Percentiles rank a stretch among this genome's conserved stretches.
Evolutionary conservation across 1,139 yeast genomes (phyloP).

Genomic region (Blastobotrys proliferans): DNA sequence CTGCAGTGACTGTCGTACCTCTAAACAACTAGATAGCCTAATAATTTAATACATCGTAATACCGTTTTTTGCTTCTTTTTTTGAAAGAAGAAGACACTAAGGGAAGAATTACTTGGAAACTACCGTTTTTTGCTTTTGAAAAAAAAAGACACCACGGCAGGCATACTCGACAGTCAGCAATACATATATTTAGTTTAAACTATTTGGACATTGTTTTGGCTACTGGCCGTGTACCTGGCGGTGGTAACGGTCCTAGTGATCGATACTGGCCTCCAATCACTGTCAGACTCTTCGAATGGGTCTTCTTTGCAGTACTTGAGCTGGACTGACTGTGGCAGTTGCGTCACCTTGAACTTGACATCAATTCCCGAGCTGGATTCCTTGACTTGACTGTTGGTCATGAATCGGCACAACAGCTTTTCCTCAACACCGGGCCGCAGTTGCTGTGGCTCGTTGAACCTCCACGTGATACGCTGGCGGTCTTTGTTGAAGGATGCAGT

Average conservation of each 20-base stretch:
- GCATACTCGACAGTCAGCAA: conserved; percentile 1
- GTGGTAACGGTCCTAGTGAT: conserved; percentile 14
- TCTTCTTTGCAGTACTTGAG: conserved; percentile 8
- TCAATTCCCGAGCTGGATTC: conserved; percentile 33
- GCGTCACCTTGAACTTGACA: conserved; percentile 24
- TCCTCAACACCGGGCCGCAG: conserved; percentile 68
- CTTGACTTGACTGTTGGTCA: conserved; percentile 30
- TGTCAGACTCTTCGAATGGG: conserved; percentile 15
- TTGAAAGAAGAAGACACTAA: too few relatives aligned
- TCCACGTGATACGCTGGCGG: conserved; percentile 82
- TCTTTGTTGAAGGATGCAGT: conserved; percentile 86
- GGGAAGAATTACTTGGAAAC: not conserved
- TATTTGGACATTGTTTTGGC: conserved; percentile 25
- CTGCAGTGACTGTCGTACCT: conserved; percentile 22
- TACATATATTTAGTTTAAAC: conserved; percentile 5
- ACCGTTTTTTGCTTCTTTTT: too few relatives aligned
- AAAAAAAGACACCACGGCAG: too few relatives aligned
- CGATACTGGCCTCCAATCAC: conserved; percentile 11
- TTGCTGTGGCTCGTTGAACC: conserved; percentile 48
- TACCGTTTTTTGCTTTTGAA: too few relatives aligned
- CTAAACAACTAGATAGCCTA: not conserved
- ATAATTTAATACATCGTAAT: not conserved
- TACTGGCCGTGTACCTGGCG: conserved; percentile 23
- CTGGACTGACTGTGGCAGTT: not conserved
- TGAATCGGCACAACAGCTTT: conserved; percentile 37